Evolutionary conservation across 176 grass and related monocot genomes (phyloP), one percentile per base, ranked within the genome.

Genomic region (Zea luxurians): DNA sequence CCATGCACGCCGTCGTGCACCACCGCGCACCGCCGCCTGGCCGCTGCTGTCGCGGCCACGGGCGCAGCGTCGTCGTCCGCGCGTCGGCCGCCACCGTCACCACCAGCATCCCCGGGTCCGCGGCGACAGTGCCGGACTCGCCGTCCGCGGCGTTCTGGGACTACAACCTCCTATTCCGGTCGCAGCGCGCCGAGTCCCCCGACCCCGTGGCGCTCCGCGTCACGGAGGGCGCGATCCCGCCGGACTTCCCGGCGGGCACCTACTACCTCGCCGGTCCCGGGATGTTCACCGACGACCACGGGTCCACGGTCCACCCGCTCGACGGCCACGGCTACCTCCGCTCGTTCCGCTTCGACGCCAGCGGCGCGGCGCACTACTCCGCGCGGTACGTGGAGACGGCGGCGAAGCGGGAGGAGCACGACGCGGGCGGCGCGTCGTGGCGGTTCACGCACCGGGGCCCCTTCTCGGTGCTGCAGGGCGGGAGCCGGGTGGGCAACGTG

Each of bases 261-360:
- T 99, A 99, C 87, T 99, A 99, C 91, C 89, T 99, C 61, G 76
- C 88, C 2, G 92, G 96, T 0, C 96, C 96, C 1, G 92, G 96
- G 16, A 53, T 99, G 62, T 99, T 99, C 79, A 58, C 81, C 79
- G 96, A 99, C 66, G 96, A 99, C 66, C 86, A 99, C 65, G 96
- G 96, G 78, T 99, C 96, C 83, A 99, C 81, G 49, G 96, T 99
- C n/a, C 87, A 99, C 71, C 96, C 96, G 15, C 86, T 99, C 49
- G 96, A 99, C 80, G 96, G 96, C 47, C 96, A 99, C 63, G 96
- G 96, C 75, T 99, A 99, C 82, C 92, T 99, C 62, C 92, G 96
- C 60, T 79, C 88, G 58, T 99, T 99, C 83, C 83, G 83, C 49
- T 92, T 99, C 88, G 69, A 44, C 73, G 15, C 27, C 65, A 4